These are phyloP conservation scores for Saccharomycopsis synnaedendra DNA, from an alignment of 805 yeast species.

Conservation along the genomic window DNA sequence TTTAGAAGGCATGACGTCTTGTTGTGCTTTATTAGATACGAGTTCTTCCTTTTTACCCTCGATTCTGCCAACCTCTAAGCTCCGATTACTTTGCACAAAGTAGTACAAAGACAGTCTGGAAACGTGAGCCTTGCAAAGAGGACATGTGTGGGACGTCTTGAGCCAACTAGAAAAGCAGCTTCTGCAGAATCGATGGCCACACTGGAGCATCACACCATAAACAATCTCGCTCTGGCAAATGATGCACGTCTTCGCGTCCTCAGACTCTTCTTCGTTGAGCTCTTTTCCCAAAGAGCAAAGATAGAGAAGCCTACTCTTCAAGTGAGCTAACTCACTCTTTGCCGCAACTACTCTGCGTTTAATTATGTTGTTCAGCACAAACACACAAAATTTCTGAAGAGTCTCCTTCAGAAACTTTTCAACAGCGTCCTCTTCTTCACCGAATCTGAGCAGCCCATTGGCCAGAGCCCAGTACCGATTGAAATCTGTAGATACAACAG, in stretches of 20 bases:
- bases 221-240: slow-evolving; percentile 67
- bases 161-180: slow-evolving; percentile 76
- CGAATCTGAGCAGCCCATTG: neutral
- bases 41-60: slow-evolving; percentile 19
- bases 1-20: too few relatives aligned
- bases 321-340: slow-evolving; percentile 19
- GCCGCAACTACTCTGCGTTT: slow-evolving; percentile 15
- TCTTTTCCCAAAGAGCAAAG: slow-evolving; percentile 30
- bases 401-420: neutral
- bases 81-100: slow-evolving; percentile 49
- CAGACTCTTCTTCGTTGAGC: slow-evolving; percentile 17
- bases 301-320: slow-evolving; percentile 36
- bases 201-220: slow-evolving; percentile 70
- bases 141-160: slow-evolving; percentile 44
- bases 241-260: slow-evolving; percentile 46
- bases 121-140: slow-evolving; percentile 61
- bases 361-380: slow-evolving; percentile 13
- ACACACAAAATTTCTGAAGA: neutral
- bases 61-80: slow-evolving; percentile 36
- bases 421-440: neutral
- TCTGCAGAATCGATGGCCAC: slow-evolving; percentile 89
- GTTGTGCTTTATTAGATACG: neutral
- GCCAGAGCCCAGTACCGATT: slow-evolving; percentile 18
- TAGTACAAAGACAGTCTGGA: slow-evolving; percentile 45
- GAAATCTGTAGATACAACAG: slow-evolving; percentile 43